Base-by-base conservation (phyloP, 1,284 basidiomycete genomes). In the Marasmius oreades region DNA sequence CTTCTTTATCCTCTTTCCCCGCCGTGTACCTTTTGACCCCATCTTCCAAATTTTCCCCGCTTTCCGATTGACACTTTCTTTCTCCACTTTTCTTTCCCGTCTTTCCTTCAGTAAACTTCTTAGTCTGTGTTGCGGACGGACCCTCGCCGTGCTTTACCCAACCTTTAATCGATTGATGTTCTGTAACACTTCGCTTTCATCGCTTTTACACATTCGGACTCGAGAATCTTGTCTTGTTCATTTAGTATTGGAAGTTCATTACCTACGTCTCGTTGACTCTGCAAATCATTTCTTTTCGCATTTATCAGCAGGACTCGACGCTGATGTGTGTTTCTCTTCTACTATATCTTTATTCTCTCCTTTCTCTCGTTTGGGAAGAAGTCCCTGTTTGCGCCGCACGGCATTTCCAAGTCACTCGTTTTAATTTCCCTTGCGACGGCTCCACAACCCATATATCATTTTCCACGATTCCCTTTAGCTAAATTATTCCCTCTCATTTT, bases 201-300 rank as follows among this genome's bases (percentile, higher is more conserved):
- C 28, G 24, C 18, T 5, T n/a, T 50, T 50, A 50, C 23, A 50
- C 45, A 46, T 50, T 50, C 31, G 26, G n/a, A 42, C 39, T 18
- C 7, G 7, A 16, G 20, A 42, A 7, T 42, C 39, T 42, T 42
- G 39, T 42, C 47, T 31, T 50, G 47, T 50, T 33, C 47, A 50
- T n/a, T n/a, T 33, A 50, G 47, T 50, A 50, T 26, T 50, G 28
- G n/a, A n/a, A 50, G 26, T 50, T 50, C n/a, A n/a, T 10, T 46
- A 46, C 45, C 20, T 24, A 42, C 39, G n/a, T 42, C 39, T 42
- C 39, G 39, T 23, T 46, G n/a, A 12, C 47, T 31, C 47, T 50
- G 47, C 47, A 50, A n/a, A 50, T 50, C 47, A 50, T 50, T 33
- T 31, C 28, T 50, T 50, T 42, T 20, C 10, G 11, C 39, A 14